Evolutionary conservation across 495 filamentous ascomycete genomes (phyloP), one percentile per base, ranked within the genome.

Genomic region (Xylaria sp.): DNA sequence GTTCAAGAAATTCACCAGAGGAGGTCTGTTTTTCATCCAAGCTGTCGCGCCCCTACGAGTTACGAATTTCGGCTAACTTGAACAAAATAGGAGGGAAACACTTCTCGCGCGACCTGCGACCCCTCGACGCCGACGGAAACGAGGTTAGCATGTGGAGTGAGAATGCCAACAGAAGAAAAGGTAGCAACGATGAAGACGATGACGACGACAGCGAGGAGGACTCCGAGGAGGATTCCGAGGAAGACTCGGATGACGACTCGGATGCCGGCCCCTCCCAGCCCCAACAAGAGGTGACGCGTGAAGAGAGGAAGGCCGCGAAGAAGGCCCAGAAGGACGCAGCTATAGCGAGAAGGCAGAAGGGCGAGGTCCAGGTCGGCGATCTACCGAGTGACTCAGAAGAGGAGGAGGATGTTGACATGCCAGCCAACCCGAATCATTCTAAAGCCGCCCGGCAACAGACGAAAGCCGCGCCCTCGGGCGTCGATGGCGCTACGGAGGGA

Each of bases 241-340:
- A 88, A 40, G 82, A 83, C n/a, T 76, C 73, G 35, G 82, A 82
- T 12, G 79, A 82, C 14, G 80, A 75, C 24, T 78, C 78, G 12
- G 78, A 79, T 3, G 79, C 74, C 68, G 75, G 76, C 52, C 71
- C 71, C 71, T 70, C 75, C 24, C 74, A 76, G 26, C 65, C 80
- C 57, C 77, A 82, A 62, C 72, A 80, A 33, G 88, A 81, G 19
- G 77, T 93, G 80, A 94, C 89, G 69, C 93, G 96, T 76, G 95
- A 98, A 79, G 88, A 97, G 77, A 95, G 96, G 75, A 91, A 90
- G 75, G 91, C 91, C 33, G 91, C 91, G 64, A 93, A 94, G 75
- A 97, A 97, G 85, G 93, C 94, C 31, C 92, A 91, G 78, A 99
- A 99, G 81, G 90, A 92, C 72, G 95, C 93, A 8, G 97, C 94